Evolutionary conservation across 148 eudicot genomes (phyloP).

Genomic region (Spergularia marina): DNA sequence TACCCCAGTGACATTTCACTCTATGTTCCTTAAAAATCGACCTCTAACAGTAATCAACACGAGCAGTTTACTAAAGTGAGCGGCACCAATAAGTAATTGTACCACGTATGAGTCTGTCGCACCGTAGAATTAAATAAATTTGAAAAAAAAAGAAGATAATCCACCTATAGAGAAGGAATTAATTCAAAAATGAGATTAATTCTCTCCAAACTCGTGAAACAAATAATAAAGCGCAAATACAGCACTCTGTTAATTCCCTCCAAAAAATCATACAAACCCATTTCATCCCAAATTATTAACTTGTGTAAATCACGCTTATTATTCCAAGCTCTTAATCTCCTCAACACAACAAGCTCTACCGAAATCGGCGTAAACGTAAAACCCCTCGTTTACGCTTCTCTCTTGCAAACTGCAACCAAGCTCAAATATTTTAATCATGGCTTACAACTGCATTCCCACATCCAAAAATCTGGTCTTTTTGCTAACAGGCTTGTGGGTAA

Average conservation of each 20-base stretch:
- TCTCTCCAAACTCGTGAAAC: not conserved
- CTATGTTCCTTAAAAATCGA: too few species aligned
- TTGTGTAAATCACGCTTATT: conserved; percentile 48
- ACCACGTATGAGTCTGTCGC: too few species aligned
- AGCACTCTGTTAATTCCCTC: not conserved
- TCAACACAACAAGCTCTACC: conserved; percentile 30
- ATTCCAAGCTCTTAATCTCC: conserved; percentile 45
- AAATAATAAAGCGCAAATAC: not conserved
- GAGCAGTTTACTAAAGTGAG: too few species aligned
- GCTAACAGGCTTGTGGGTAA: conserved; percentile 66
- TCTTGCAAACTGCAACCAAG: conserved; percentile 62
- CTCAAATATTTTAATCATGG: conserved; percentile 43
- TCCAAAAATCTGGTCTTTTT: conserved; percentile 54
- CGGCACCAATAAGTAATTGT: too few species aligned
- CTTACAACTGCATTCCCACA: conserved; percentile 57
- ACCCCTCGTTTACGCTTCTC: conserved; percentile 58
- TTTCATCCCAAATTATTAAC: conserved; percentile 39
- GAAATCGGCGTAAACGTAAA: conserved; percentile 30
- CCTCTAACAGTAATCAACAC: too few species aligned
- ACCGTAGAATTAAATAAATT: too few species aligned
- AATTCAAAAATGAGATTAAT: too few species aligned
- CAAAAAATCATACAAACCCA: conserved; percentile 13
- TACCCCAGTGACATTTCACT: too few species aligned
- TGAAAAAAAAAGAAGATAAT: too few species aligned
- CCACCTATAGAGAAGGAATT: too few species aligned